phyloP scores from a whole-genome alignment of 2,329 filamentous ascomycete genomes.

The Pestalotiopsis sp. region DNA sequence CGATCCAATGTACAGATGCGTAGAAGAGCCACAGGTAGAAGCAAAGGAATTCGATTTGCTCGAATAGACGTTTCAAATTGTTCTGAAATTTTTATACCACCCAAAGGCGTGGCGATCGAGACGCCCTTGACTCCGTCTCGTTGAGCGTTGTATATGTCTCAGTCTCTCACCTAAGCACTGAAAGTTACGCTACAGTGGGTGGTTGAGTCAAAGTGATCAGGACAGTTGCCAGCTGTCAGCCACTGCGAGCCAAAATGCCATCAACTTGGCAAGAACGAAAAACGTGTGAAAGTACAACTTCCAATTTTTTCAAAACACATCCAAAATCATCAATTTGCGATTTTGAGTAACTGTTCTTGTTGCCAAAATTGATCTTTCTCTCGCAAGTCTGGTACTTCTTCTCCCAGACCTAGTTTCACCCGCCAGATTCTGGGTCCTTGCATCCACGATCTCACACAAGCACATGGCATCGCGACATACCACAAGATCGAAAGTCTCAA shows the following conservation, averaged over 20 bases:
- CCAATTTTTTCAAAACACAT: no score
- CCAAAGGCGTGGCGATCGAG: neutral
- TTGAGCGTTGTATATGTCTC: neutral
- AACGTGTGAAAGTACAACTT: no score
- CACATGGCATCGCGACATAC: neutral
- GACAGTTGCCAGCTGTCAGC: neutral
- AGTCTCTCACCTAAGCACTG: constrained; percentile 1
- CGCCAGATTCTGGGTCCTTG: neutral
- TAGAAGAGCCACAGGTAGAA: neutral
- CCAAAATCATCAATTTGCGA: no score
- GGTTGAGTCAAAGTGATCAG: neutral
- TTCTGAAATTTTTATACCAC: neutral
- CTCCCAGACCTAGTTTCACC: no score
- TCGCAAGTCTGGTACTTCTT: no score
- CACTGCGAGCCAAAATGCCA: neutral
- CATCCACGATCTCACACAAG: neutral
- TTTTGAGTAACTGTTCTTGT: no score
- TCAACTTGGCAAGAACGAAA: neutral
- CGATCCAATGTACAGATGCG: neutral
- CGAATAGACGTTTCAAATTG: neutral
- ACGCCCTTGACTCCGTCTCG: neutral
- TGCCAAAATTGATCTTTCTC: no score
- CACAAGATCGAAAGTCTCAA: neutral
- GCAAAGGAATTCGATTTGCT: neutral
- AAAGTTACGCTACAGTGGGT: neutral